A percentile compares a stretch with the other conserved stretches of the same genome.
These are phyloP conservation scores for Boletales sp. DNA, from an alignment of 768 basidiomycete species.

Conservation along the genomic window DNA sequence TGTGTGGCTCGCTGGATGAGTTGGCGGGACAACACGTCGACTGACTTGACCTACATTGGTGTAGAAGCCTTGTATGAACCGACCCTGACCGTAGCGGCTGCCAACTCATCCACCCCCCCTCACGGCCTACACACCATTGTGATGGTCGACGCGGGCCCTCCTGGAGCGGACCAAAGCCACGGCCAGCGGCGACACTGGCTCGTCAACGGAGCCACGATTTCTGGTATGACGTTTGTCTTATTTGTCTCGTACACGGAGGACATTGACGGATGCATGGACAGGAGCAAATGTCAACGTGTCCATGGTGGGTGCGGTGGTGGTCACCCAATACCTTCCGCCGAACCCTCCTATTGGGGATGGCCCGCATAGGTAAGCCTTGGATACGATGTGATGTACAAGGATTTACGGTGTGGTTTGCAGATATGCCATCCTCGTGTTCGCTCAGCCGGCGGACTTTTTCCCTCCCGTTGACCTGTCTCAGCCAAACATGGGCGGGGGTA, in stretches of 20 bases:
- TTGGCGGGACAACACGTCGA: neutral
- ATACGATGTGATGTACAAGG: neutral
- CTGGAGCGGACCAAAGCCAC: slow-evolving; percentile 53
- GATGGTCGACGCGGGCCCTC: slow-evolving; percentile 73
- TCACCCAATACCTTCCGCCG: slow-evolving; percentile 72
- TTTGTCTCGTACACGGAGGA: neutral
- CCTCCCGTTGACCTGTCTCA: slow-evolving; percentile 55
- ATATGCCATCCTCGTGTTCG: slow-evolving; percentile 64
- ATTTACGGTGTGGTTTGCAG: slow-evolving; percentile 31
- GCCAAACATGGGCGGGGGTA: slow-evolving; percentile 48
- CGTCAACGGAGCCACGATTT: slow-evolving; percentile 57
- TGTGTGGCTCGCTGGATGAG: slow-evolving; percentile 32
- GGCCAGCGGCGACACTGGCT: slow-evolving; percentile 82
- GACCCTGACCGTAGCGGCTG: slow-evolving; percentile 47
- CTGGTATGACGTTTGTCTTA: slow-evolving; percentile 29
- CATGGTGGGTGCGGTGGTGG: slow-evolving; percentile 40
- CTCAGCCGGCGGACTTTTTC: slow-evolving; percentile 59
- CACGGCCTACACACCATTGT: slow-evolving; percentile 58
- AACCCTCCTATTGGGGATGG: slow-evolving; percentile 66
- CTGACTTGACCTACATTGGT: neutral
- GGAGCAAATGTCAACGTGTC: slow-evolving; percentile 36
- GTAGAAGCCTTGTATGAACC: slow-evolving; percentile 59
- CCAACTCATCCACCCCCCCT: slow-evolving; percentile 44
- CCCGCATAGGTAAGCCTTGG: slow-evolving; percentile 59
- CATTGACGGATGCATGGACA: neutral